Evolutionary conservation across 78 protist genomes (phyloP), one percentile per base, ranked within the genome.

Genomic region (Dictyostelium capitatum): DNA sequence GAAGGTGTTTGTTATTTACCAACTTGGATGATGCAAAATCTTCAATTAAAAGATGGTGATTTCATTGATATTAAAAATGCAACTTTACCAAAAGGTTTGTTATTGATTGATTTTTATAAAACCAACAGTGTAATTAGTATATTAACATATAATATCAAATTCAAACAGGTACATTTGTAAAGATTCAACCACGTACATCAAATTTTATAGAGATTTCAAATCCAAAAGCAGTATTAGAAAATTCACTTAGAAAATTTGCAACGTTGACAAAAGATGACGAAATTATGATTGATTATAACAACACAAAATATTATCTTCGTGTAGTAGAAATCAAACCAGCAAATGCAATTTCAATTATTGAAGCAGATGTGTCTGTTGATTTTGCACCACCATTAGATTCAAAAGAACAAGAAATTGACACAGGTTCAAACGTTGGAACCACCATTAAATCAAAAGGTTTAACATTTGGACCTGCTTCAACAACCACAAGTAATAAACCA

Each of bases 201-300:
- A 89, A 94, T 23, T 97, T 97, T 74, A 67, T 97, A 41, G 97
- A 97, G 25, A 96, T 96, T 37, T 69, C 95, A 37, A 96, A 97
- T 69, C 98, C 97, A 59, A 83, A 91, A 9, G 98, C 98, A 10
- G 97, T 97, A 90, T 84, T 97, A 9, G 98, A 97, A 73, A 73
- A 89, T 19, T 82, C 51, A 9, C 89, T 97, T 4, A 83, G 97
- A 41, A 62, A 89, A 25, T 97, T 81, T 51, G 70, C 96, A 25
- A 73, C 96, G 6, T 59, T 97, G 28, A 94, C 98, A 14, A 72
- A 87, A 17, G 95, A 80, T 43, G 98, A 97, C 12, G 74, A 83
- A 15, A 85, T 97, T 75, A 81, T 90, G 32, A 84, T 97, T 37
- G 79, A 69, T 77, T 96, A 96, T 80, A 82, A 92, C 67, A 53